These are phyloP conservation scores for Bothriochloa decipiens DNA, from an alignment of 176 grass and related monocot species.

Conservation along the genomic window DNA sequence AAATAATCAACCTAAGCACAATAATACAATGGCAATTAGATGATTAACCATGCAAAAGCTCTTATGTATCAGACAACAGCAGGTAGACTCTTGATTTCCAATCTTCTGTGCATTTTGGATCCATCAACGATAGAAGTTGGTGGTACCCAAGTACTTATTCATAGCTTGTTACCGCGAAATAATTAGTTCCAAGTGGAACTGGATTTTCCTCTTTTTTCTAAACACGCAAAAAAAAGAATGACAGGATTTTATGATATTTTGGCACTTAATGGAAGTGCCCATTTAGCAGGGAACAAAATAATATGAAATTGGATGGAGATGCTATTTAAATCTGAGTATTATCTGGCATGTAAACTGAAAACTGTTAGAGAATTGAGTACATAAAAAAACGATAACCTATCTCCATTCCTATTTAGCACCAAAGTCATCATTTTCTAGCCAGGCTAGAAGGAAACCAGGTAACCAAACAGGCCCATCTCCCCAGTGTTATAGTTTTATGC, in stretches of 20 bases:
- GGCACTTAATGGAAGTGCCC: not conserved
- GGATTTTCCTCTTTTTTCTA: not conserved
- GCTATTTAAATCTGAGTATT: not conserved
- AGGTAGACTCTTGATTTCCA: not conserved
- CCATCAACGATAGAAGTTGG: not conserved
- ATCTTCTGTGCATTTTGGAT: not conserved
- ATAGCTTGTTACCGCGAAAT: not conserved
- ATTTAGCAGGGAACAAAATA: not conserved
- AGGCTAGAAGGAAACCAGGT: too few relatives aligned
- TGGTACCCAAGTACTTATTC: not conserved
- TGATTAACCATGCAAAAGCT: not conserved
- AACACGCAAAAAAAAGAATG: not conserved
- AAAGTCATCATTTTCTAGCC: not conserved
- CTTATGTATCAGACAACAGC: not conserved
- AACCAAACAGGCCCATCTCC: not conserved
- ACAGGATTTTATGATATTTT: not conserved
- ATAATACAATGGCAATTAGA: conserved; percentile 1
- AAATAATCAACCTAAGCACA: conserved; percentile 75
- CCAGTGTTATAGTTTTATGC: not conserved
- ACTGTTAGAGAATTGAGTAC: not conserved
- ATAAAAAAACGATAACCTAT: not conserved
- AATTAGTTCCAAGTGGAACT: not conserved
- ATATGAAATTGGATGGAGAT: not conserved
- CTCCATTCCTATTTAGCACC: not conserved
- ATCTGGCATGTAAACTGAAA: not conserved